Evolutionary conservation across 495 filamentous ascomycete genomes (phyloP).

Genomic region (Poronia punctata): DNA sequence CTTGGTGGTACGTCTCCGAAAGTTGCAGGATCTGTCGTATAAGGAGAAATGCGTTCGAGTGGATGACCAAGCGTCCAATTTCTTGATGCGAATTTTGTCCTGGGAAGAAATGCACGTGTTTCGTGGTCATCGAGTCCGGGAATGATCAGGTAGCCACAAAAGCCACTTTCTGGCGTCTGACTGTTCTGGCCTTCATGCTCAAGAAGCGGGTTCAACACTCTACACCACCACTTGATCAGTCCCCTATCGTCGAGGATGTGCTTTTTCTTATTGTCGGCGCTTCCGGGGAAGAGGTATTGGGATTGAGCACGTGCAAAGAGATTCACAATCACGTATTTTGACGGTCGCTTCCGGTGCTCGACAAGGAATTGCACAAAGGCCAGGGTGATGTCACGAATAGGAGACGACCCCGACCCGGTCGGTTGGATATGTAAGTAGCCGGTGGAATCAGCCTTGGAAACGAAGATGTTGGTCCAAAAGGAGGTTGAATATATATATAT

Average conservation of each 20-base stretch:
- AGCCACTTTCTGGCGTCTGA: conserved; percentile 17
- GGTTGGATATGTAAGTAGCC: conserved; percentile 69
- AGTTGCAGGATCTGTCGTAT: conserved; percentile 46
- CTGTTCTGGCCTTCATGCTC: conserved; percentile 31
- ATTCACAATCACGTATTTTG: conserved; percentile 73
- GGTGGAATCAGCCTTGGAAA: conserved; percentile 95
- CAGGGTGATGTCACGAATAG: conserved; percentile 61
- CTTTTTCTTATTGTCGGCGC: conserved; percentile 74
- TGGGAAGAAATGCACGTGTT: conserved; percentile 53
- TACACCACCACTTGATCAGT: conserved; percentile 93
- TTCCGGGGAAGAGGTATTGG: conserved; percentile 93
- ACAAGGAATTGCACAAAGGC: conserved; percentile 73
- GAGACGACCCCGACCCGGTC: conserved; percentile 55
- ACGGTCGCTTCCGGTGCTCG: conserved; percentile 54
- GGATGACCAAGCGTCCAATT: conserved; percentile 52
- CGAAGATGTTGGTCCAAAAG: conserved; percentile 78
- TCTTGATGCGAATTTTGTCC: conserved; percentile 33
- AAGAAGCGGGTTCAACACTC: conserved; percentile 69
- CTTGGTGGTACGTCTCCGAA: conserved; percentile 55
- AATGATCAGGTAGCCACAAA: conserved; percentile 74
- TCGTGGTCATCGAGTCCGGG: conserved; percentile 78
- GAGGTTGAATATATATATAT: conserved; percentile 67
- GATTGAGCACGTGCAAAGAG: conserved; percentile 89
- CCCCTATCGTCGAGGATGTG: conserved; percentile 90
- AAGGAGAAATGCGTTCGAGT: conserved; percentile 56